phyloP scores from a whole-genome alignment of 768 basidiomycete genomes.

The Podaxis pistillaris region DNA sequence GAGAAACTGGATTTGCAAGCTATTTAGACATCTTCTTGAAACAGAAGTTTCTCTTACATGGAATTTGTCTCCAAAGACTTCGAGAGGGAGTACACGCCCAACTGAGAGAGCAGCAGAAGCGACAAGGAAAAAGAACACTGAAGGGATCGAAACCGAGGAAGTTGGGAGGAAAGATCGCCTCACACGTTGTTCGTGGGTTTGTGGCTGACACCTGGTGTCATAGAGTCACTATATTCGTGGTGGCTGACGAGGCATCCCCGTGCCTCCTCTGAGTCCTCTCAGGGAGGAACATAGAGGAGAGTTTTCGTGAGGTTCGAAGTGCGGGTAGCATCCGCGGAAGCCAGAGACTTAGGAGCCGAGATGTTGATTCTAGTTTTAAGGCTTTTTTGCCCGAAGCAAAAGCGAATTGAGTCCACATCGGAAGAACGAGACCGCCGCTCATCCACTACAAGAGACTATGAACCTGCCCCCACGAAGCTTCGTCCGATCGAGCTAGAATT shows the following conservation, averaged over 20 bases:
- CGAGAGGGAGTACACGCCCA: background rate
- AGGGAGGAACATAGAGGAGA: too few species aligned
- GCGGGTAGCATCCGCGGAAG: too few species aligned
- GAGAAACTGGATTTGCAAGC: slow-evolving; percentile 6
- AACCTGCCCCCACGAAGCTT: background rate
- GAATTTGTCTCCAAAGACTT: background rate
- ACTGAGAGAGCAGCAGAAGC: background rate
- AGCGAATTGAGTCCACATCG: background rate
- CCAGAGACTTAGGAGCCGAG: too few species aligned
- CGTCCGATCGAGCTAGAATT: background rate
- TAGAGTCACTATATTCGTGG: too few species aligned
- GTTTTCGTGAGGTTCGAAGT: too few species aligned
- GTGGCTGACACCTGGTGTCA: too few species aligned
- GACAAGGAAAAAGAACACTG: too few species aligned
- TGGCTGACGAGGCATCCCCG: too few species aligned
- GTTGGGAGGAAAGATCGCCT: background rate
- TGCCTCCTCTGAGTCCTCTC: too few species aligned
- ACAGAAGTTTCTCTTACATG: slow-evolving; percentile 6
- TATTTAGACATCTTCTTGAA: slow-evolving; percentile 8
- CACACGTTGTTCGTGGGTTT: too few species aligned
- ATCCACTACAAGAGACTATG: background rate
- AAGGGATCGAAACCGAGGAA: background rate
- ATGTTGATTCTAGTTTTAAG: too few species aligned
- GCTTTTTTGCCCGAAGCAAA: too few species aligned
- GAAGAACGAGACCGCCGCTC: background rate